Evolutionary conservation across 306 rosid species (phyloP), one percentile per base, ranked within the genome.

Genomic region (Albizia julibrissin): DNA sequence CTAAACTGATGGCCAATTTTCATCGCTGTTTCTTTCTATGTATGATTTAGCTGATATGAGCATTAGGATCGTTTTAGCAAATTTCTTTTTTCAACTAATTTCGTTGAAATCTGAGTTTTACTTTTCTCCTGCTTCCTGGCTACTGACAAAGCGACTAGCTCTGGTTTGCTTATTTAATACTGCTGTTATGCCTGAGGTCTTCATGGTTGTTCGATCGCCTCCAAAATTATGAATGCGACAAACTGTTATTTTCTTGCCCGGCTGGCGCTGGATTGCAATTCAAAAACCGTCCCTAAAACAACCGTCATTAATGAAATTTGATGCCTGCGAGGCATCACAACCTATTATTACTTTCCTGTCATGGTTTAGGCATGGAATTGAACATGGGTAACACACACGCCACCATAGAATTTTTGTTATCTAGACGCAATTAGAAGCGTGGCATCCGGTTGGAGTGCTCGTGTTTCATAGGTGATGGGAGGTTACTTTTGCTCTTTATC

Each of bases 401-500:
- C 47, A 37, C 5, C 22, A 39, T 8, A 68, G 43, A 68, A 39
- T n/a, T n/a, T 69, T 1, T 12, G 4, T 15, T 71, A 31, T 44
- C 33, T 10, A 43, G 37, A 19, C 2, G 13, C 54, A 12, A 70
- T n/a, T 44, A 43, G 39, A 22, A 22, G 75, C 12, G 7, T 24
- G 5, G 13, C 7, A 11, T 44, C 37, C 6, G 24, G 58, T 71
- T 8, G 11, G 44, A 71, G 43, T 72, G 62, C 49, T 9, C 3
- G 1, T 27, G 26, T 27, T 26, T 47, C 77, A 16, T 46, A 27
- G 61, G 43, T 72, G 26, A 46, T 26, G 7, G 34, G 72, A 73
- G 14, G 29, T 13, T 77, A 21, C 58, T 42, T 72, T 62, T 76
- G 21, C 62, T 83, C 80, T 43, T 83, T 71, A 54, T 67, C 44